phyloP scores from a whole-genome alignment of 352 stramenopile genomes.

The Phytophthora hibernalis region DNA sequence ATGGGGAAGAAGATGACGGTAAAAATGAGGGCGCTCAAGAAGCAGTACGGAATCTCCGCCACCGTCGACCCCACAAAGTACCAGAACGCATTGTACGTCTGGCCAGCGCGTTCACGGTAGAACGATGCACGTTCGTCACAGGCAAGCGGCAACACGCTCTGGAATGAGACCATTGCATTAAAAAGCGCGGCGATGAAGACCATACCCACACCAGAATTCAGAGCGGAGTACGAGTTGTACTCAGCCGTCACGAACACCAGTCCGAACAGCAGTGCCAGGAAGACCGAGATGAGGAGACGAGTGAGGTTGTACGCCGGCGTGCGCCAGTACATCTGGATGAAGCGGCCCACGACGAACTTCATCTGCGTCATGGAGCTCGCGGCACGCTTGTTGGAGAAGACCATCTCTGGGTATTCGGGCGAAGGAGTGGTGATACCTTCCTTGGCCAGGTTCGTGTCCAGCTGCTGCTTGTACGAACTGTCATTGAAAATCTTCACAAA shows the following conservation, averaged over 20 bases:
- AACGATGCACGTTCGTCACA: slow-evolving; percentile 81
- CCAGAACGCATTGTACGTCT: slow-evolving; percentile 65
- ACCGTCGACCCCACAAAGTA: no score
- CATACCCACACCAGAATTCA: slow-evolving; percentile 58
- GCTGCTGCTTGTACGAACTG: slow-evolving; percentile 26
- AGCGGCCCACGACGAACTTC: slow-evolving; percentile 40
- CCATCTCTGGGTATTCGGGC: slow-evolving; percentile 19
- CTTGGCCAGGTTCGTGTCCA: not conserved
- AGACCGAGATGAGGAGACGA: slow-evolving; percentile 58
- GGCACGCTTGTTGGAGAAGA: slow-evolving; percentile 47
- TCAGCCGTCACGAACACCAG: slow-evolving; percentile 52
- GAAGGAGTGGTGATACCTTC: slow-evolving; percentile 13
- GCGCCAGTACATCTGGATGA: slow-evolving; percentile 28
- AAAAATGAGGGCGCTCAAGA: slow-evolving; percentile 58
- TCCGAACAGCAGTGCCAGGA: slow-evolving; percentile 72
- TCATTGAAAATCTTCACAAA: slow-evolving; percentile 36
- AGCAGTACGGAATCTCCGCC: slow-evolving; percentile 45
- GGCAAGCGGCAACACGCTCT: slow-evolving; percentile 58
- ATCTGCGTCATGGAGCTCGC: slow-evolving; percentile 32
- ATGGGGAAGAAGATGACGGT: slow-evolving; percentile 51
- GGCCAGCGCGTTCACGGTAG: slow-evolving; percentile 55
- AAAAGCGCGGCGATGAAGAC: slow-evolving; percentile 75
- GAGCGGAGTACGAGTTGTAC: slow-evolving; percentile 43
- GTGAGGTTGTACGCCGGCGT: slow-evolving; percentile 81
- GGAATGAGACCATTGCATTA: not conserved